Percentiles rank a stretch among this genome's conserved stretches.
phyloP scores from a whole-genome alignment of 306 rosid species.

The Elaeagnus macrophylla region DNA sequence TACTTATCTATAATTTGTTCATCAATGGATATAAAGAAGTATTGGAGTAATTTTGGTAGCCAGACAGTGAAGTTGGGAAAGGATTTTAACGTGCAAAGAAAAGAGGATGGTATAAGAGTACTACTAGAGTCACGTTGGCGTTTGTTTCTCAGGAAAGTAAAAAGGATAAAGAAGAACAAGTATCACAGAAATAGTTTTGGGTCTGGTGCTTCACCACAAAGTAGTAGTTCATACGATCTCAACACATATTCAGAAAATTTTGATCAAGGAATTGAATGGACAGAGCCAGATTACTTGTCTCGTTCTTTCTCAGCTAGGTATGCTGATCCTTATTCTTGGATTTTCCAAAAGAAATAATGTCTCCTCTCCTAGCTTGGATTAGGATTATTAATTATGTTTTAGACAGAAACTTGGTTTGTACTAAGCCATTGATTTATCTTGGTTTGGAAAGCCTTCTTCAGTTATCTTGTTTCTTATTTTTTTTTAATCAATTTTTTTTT shows the following conservation, averaged over 20 bases:
- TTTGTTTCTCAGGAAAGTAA: conserved; percentile 24
- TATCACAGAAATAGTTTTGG: conserved; percentile 19
- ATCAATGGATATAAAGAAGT: conserved; percentile 44
- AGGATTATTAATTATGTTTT: too few relatives aligned
- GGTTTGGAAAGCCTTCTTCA: background rate
- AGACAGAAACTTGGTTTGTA: too few relatives aligned
- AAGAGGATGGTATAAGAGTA: conserved; percentile 9
- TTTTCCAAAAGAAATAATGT: conserved; percentile 26
- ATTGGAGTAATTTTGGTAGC: conserved; percentile 24
- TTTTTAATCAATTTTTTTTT: too few relatives aligned
- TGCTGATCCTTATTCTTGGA: conserved; percentile 45
- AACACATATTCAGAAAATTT: conserved; percentile 48
- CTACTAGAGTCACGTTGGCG: conserved; percentile 29
- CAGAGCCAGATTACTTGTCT: conserved; percentile 45
- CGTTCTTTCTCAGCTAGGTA: conserved; percentile 65
- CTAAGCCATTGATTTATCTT: background rate
- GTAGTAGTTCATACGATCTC: conserved; percentile 29
- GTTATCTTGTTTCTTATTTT: background rate
- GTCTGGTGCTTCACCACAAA: conserved; percentile 19
- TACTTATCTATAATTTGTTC: background rate
- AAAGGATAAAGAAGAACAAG: conserved; percentile 36
- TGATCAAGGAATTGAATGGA: conserved; percentile 45
- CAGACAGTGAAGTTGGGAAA: conserved; percentile 39
- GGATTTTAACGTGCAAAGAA: conserved; percentile 16
- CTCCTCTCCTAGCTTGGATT: too few relatives aligned